These are phyloP conservation scores for Seiridium unicorne DNA, from an alignment of 2,329 filamentous ascomycete genomes.

Conservation along the genomic window DNA sequence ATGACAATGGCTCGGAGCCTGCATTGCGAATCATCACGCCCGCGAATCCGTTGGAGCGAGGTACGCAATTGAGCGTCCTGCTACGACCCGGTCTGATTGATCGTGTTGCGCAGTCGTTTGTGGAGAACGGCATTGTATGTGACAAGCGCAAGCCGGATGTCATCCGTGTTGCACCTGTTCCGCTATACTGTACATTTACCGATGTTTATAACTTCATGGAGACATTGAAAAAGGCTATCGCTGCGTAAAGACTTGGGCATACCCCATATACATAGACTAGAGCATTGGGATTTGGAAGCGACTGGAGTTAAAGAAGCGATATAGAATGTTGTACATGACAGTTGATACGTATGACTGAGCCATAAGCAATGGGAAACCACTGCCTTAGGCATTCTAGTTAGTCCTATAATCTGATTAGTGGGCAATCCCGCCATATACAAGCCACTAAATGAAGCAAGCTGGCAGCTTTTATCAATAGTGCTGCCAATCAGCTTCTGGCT, in stretches of 20 bases:
- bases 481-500: no score
- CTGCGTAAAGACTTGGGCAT: not conserved
- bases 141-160: constrained; percentile 87
- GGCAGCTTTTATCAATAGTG: no score
- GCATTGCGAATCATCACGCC: constrained; percentile 69
- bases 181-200: constrained; percentile 77
- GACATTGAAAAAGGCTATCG: constrained; percentile 28
- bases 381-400: no score
- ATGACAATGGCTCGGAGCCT: constrained; percentile 28
- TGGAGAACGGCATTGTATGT: constrained; percentile 69
- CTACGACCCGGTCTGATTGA: constrained; percentile 70
- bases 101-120: constrained; percentile 60
- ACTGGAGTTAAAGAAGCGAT: not conserved
- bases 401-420: no score
- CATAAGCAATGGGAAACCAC: no score
- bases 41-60: constrained; percentile 62
- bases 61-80: constrained; percentile 76
- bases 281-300: not conserved
- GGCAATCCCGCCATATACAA: no score
- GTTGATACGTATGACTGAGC: not conserved
- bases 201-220: constrained; percentile 61
- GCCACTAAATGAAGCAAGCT: no score
- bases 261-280: not conserved
- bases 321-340: not conserved
- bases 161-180: constrained; percentile 78